Evolutionary conservation across 352 stramenopile genomes (phyloP).

Genomic region (Chrysophaeum taylorii): DNA sequence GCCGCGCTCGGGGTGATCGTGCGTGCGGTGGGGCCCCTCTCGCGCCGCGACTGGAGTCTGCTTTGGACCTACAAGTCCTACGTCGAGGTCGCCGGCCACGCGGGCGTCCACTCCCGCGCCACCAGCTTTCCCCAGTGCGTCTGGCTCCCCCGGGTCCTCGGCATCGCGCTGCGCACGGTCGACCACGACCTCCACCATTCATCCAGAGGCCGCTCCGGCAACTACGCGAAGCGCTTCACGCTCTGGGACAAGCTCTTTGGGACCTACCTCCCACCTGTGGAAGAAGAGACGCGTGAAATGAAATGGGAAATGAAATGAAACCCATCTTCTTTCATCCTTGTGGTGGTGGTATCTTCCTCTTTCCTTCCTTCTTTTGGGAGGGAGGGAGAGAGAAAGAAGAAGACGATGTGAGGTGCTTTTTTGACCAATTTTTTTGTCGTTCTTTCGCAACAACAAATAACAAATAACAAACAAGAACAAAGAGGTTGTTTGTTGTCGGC

Average conservation of each 20-base stretch:
- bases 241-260: slow-evolving; percentile 68
- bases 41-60: slow-evolving; percentile 49
- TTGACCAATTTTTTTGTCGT: too few species aligned
- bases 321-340: too few species aligned
- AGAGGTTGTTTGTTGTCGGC: too few species aligned
- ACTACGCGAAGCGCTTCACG: slow-evolving; percentile 72
- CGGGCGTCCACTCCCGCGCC: slow-evolving; percentile 60
- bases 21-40: neutral
- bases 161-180: slow-evolving; percentile 55
- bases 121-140: slow-evolving; percentile 70
- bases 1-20: slow-evolving; percentile 42
- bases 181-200: slow-evolving; percentile 73
- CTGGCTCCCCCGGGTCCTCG: slow-evolving; percentile 39
- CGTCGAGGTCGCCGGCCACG: slow-evolving; percentile 68
- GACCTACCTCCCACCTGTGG: too few species aligned
- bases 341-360: too few species aligned
- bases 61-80: slow-evolving; percentile 74
- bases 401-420: too few species aligned
- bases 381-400: too few species aligned
- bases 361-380: too few species aligned
- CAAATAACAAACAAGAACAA: too few species aligned
- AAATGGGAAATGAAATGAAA: too few species aligned
- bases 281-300: too few species aligned
- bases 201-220: slow-evolving; percentile 49
- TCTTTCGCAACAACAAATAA: too few species aligned